Evolutionary conservation across 805 yeast species (phyloP).

Genomic region (Hanseniaspora guilliermondii): DNA sequence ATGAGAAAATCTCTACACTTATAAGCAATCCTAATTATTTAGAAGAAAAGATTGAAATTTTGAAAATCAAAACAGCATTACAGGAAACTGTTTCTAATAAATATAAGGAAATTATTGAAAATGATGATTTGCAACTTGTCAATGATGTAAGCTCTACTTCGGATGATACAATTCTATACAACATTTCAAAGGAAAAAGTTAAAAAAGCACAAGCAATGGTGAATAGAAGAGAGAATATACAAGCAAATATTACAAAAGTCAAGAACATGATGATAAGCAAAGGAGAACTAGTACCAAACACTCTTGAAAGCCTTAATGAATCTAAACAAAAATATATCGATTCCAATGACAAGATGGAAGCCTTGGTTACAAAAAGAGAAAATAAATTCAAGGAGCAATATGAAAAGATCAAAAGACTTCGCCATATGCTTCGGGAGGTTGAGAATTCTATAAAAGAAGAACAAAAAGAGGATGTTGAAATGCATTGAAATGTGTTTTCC

Average conservation of each 20-base stretch:
- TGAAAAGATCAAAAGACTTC: neutral
- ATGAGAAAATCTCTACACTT: neutral
- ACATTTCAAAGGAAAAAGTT: neutral
- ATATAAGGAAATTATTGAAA: neutral
- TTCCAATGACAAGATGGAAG: neutral
- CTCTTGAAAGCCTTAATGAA: neutral
- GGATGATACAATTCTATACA: neutral
- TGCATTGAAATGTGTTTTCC: neutral
- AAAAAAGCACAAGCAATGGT: neutral
- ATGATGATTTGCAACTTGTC: neutral
- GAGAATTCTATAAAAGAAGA: neutral
- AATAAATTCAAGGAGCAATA: neutral
- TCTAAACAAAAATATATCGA: neutral
- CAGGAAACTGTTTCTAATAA: neutral
- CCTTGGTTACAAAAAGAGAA: neutral
- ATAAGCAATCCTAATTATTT: neutral
- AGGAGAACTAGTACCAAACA: neutral
- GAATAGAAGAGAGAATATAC: conserved; percentile 3
- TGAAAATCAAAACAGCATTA: neutral
- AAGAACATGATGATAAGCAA: neutral
- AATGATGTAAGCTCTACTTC: neutral
- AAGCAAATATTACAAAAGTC: neutral
- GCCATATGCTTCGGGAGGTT: neutral
- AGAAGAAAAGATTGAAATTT: neutral
- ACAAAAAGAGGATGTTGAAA: neutral